Base-by-base conservation (phyloP, 352 stramenopile genomes). In the Pythium sukuiense region DNA sequence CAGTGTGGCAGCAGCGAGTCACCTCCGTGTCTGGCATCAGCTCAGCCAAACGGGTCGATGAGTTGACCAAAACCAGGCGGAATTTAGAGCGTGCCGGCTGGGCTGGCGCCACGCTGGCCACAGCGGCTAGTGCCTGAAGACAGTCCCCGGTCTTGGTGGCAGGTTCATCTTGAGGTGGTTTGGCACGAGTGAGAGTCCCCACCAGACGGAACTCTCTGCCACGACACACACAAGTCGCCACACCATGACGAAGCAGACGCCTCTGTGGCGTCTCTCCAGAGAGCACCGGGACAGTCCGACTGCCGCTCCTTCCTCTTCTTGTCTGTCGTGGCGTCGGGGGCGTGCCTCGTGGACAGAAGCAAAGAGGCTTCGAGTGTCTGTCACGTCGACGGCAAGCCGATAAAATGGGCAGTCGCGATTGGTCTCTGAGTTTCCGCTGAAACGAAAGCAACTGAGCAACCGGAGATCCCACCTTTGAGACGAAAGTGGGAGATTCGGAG, bases 391-490 rank as follows among this genome's bases (percentile, higher is more conserved):
- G n/a, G 18, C 18, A 43, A 13, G 24, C 18, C 3, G 45, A 52
- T 52, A 52, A 52, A 52, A 52, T 52, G 45, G 45, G n/a, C 45
- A 52, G 20, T 52, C 45, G 20, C 45, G 45, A 52, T 52, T 52
- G 45, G 45, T 52, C 45, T 52, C 45, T 52, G 14, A 52, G n/a
- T 18, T 52, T 30, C 5, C 20, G 45, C 45, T 52, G 45, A 52
- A 52, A 52, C 45, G 45, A 52, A 52, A 9, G 45, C 45, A 52
- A 8, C 45, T 52, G 45, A 27, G 6, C n/a, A 30, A 14, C 14
- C 18, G 20, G 45, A 7, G 14, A 24, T 52, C 45, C 45, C 45
- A 52, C 45, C 45, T 16, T 30, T 20, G 45, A 7, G 45, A 52
- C 45, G 45, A 52, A 52, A 52, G 45, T 52, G 45, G 45, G 45